A percentile compares a stretch with the other conserved stretches of the same genome.
Evolutionary conservation across 1,284 basidiomycete species (phyloP).

Genomic region (Coniferiporia weirii): DNA sequence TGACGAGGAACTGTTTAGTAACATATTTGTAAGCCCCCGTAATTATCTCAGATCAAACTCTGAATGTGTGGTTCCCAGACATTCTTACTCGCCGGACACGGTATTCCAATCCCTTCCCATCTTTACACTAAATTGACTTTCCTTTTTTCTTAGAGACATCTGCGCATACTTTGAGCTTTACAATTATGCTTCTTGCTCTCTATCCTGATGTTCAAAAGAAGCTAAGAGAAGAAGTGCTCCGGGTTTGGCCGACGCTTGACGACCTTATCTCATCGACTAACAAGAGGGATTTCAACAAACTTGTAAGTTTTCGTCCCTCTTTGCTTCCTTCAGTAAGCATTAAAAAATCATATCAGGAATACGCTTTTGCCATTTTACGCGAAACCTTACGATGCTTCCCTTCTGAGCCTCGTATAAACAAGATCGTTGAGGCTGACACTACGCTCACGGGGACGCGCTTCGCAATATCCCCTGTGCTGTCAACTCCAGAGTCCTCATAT

Average conservation of each 20-base stretch:
- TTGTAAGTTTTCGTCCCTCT: conserved; percentile 19
- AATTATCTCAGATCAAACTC: not conserved
- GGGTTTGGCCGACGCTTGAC: conserved; percentile 21
- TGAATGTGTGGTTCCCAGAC: not conserved
- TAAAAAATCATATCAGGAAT: conserved; percentile 11
- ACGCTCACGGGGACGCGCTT: conserved; percentile 33
- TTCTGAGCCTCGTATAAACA: conserved; percentile 35
- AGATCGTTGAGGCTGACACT: conserved; percentile 32
- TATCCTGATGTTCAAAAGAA: conserved; percentile 32
- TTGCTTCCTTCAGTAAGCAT: not conserved
- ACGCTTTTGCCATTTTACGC: conserved; percentile 29
- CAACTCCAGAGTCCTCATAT: not conserved
- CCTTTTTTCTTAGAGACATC: conserved; percentile 27
- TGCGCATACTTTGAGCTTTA: conserved; percentile 32
- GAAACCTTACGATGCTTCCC: conserved; percentile 34
- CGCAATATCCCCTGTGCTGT: not conserved
- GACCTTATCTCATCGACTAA: conserved; percentile 4
- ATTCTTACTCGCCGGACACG: conserved; percentile 11
- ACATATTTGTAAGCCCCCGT: conserved; percentile 8
- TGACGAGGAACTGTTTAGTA: conserved; percentile 15
- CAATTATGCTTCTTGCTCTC: conserved; percentile 30
- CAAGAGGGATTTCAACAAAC: conserved; percentile 24
- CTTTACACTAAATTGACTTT: not conserved
- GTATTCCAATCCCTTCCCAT: not conserved
- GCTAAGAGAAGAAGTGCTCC: conserved; percentile 27